Conservation (phyloP, 2,329 filamentous ascomycete genomes). For the Myriosclerotinia scirpicola region DNA sequence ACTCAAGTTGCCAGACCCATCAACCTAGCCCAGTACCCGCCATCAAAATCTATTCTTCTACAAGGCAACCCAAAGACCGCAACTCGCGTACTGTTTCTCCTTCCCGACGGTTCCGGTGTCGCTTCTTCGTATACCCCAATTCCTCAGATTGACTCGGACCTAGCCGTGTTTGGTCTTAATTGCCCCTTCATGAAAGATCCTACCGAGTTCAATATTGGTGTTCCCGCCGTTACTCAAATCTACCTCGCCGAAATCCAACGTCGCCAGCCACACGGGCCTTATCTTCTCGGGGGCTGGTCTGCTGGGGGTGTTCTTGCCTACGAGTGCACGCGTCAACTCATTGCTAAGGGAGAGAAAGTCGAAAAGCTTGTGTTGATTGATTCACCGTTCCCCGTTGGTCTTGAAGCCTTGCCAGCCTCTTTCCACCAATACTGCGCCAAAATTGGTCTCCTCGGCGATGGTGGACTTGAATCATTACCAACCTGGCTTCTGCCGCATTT, state of each 20-base stretch:
- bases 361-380: constrained; percentile 63
- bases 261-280: constrained; percentile 66
- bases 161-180: constrained; percentile 59
- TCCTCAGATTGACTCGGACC: constrained; percentile 43
- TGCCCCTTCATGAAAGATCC: constrained; percentile 70
- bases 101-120: constrained; percentile 51
- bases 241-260: constrained; percentile 69
- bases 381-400: constrained; percentile 62
- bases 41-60: constrained; percentile 42
- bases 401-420: constrained; percentile 61
- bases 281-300: constrained; percentile 70
- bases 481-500: constrained; percentile 76
- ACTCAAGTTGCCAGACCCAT: constrained; percentile 12
- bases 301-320: constrained; percentile 72
- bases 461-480: constrained; percentile 45
- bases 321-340: constrained; percentile 61
- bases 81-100: constrained; percentile 46
- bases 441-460: constrained; percentile 67
- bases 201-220: constrained; percentile 62
- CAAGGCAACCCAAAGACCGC: constrained; percentile 51
- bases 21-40: constrained; percentile 24
- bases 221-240: constrained; percentile 62
- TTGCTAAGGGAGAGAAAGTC: constrained; percentile 55
- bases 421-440: constrained; percentile 62
- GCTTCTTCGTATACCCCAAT: constrained; percentile 34